Evolutionary conservation across 2,329 filamentous ascomycete species (phyloP).

Genomic region (Aspergillus ruber): DNA sequence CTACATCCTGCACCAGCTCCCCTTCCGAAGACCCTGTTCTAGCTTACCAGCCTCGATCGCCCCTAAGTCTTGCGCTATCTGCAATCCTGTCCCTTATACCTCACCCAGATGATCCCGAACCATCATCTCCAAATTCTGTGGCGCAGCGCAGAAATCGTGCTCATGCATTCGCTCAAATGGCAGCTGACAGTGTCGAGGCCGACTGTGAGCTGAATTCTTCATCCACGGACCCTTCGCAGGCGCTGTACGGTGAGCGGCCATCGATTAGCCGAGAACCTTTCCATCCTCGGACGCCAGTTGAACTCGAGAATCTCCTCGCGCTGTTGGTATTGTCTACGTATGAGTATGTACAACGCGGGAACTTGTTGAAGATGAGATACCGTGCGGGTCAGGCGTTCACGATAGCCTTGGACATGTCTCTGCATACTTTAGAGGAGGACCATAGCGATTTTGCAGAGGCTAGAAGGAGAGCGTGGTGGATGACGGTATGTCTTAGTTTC

Average conservation of each 20-base stretch:
- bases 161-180: slow-evolving; percentile 34
- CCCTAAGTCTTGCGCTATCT: slow-evolving; percentile 39
- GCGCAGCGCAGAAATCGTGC: slow-evolving; percentile 33
- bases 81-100: slow-evolving; percentile 38
- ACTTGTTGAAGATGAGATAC: slow-evolving; percentile 41
- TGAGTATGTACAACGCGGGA: slow-evolving; percentile 41
- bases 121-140: slow-evolving; percentile 29
- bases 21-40: slow-evolving; percentile 25
- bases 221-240: slow-evolving; percentile 34
- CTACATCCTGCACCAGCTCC: slow-evolving; percentile 22
- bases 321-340: slow-evolving; percentile 40
- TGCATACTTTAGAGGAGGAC: slow-evolving; percentile 31
- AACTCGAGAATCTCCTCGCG: slow-evolving; percentile 37
- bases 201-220: slow-evolving; percentile 39
- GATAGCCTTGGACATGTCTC: slow-evolving; percentile 37
- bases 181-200: slow-evolving; percentile 33
- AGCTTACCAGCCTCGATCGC: slow-evolving; percentile 35
- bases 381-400: slow-evolving; percentile 40
- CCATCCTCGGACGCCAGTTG: slow-evolving; percentile 34
- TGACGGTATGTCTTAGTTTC: slow-evolving; percentile 33
- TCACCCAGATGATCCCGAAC: slow-evolving; percentile 33
- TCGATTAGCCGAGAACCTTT: slow-evolving; percentile 29
- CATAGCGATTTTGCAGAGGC: slow-evolving; percentile 35
- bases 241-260: slow-evolving; percentile 27
- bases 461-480: slow-evolving; percentile 42